Evolutionary conservation across 164 flowering plant species (phyloP).

Genomic region (Cinnamomum micranthum): DNA sequence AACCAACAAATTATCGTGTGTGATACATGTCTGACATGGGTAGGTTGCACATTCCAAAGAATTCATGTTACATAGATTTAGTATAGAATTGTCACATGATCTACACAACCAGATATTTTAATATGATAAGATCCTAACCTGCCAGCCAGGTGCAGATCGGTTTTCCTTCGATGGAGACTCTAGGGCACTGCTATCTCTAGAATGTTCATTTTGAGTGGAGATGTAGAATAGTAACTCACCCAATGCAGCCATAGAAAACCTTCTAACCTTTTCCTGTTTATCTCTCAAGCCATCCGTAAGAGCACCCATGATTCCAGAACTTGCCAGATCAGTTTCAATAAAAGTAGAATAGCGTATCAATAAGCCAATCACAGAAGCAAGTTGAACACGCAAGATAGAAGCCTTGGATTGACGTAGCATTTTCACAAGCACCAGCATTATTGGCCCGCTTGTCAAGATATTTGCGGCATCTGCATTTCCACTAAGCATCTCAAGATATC

Average conservation of each 20-base stretch:
- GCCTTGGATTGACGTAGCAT: slow-evolving; percentile 76
- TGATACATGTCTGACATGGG: too few relatives aligned
- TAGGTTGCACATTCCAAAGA: too few relatives aligned
- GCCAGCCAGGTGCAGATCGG: slow-evolving; percentile 75
- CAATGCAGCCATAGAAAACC: slow-evolving; percentile 97
- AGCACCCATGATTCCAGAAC: slow-evolving; percentile 85
- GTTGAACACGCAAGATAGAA: slow-evolving; percentile 72
- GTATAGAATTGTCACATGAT: too few relatives aligned
- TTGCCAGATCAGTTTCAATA: slow-evolving; percentile 74
- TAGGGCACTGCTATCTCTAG: slow-evolving; percentile 40
- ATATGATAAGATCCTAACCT: slow-evolving; percentile 47
- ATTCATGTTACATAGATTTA: too few relatives aligned
- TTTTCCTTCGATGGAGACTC: slow-evolving; percentile 84
- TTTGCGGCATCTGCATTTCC: slow-evolving; percentile 78
- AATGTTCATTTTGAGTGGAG: slow-evolving; percentile 78
- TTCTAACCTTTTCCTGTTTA: slow-evolving; percentile 88
- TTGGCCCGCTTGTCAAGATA: slow-evolving; percentile 82
- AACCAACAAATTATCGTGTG: too few relatives aligned
- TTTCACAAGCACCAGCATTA: slow-evolving; percentile 83
- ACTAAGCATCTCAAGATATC: slow-evolving; percentile 86
- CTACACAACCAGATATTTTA: too few relatives aligned
- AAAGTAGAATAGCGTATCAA: slow-evolving; percentile 81
- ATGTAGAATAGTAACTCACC: slow-evolving; percentile 94
- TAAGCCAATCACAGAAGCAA: slow-evolving; percentile 83
- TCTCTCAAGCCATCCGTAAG: slow-evolving; percentile 90